A percentile compares a stretch with the other conserved stretches of the same genome.
phyloP scores from a whole-genome alignment of 2,329 filamentous ascomycete species.

The Aspergillus viridinutans region DNA sequence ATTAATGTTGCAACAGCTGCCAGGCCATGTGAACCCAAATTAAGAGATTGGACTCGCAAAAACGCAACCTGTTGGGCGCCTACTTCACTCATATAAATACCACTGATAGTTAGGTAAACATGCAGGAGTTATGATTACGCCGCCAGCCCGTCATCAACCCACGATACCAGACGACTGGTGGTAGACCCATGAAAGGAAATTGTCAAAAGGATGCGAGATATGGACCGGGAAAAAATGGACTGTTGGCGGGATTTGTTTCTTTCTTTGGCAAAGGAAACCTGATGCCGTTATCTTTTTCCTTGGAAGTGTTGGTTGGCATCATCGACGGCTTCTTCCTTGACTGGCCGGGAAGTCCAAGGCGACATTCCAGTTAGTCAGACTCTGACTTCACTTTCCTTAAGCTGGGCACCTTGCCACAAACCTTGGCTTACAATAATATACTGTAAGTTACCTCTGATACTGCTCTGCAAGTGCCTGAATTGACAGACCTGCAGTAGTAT shows the following conservation, averaged over 20 bases:
- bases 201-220: background rate
- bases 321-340: constrained; percentile 3
- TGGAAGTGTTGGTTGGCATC: constrained; percentile 10
- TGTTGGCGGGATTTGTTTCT: background rate
- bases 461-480: background rate
- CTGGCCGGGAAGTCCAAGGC: constrained; percentile 4
- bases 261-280: background rate
- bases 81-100: background rate
- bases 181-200: background rate
- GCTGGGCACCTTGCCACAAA: too few species aligned
- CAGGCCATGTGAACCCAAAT: background rate
- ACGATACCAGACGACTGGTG: background rate
- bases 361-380: background rate
- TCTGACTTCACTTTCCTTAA: background rate
- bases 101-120: background rate
- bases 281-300: background rate
- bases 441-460: too few species aligned
- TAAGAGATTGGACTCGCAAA: background rate
- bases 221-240: background rate
- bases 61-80: background rate
- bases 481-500: background rate
- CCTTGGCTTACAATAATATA: too few species aligned
- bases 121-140: constrained; percentile 1
- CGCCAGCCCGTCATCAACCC: constrained; percentile 1
- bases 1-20: background rate